phyloP scores from a whole-genome alignment of 139 green algal genomes.

The Chlorella sorokiniana region DNA sequence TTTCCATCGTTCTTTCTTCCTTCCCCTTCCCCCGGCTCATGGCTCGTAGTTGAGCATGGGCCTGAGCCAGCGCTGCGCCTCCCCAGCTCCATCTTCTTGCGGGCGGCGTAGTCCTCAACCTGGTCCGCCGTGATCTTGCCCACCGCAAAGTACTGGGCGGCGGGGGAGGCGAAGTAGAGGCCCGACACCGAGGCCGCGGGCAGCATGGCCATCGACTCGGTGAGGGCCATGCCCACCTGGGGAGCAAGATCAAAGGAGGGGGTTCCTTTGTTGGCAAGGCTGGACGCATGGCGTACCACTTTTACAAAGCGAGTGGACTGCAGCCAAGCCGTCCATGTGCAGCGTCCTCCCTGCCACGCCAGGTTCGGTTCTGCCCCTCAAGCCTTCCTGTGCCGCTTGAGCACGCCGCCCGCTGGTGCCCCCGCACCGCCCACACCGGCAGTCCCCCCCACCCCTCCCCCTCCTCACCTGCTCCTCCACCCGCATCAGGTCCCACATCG shows the following conservation, averaged over 20 bases:
- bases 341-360: too few species aligned
- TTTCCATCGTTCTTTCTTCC: too few species aligned
- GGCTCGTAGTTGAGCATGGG: constrained; percentile 92
- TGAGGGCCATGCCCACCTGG: constrained; percentile 85
- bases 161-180: constrained; percentile 92
- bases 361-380: too few species aligned
- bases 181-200: constrained; percentile 91
- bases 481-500: constrained; percentile 96
- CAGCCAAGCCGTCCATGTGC: too few species aligned
- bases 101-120: constrained; percentile 86
- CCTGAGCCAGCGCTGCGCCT: constrained; percentile 87
- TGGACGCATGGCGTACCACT: not conserved
- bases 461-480: constrained; percentile 59
- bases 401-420: too few species aligned
- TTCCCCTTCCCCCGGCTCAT: not conserved
- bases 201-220: constrained; percentile 96
- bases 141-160: constrained; percentile 95
- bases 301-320: too few species aligned
- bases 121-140: constrained; percentile 97
- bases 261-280: not conserved
- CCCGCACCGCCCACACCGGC: too few species aligned
- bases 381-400: too few species aligned
- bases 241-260: not conserved
- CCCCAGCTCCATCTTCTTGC: constrained; percentile 88
- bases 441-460: not conserved